phyloP scores from a whole-genome alignment of 345 rosid species.

The Eucalyptus pauciflora region DNA sequence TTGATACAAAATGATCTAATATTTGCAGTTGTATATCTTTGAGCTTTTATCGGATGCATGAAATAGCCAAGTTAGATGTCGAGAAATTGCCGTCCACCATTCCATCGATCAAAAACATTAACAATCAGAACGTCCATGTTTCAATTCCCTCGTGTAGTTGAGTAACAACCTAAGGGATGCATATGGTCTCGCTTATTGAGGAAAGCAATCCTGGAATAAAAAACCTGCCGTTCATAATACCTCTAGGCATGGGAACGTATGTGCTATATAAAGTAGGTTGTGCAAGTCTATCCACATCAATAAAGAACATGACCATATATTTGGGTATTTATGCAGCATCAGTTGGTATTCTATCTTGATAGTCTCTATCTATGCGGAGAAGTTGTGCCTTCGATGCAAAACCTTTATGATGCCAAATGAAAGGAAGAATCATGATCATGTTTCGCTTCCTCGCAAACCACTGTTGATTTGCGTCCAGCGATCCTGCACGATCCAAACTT shows the following conservation, averaged over 20 bases:
- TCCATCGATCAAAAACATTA: not conserved
- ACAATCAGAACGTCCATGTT: not conserved
- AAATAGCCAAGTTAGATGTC: not conserved
- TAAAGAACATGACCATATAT: not conserved
- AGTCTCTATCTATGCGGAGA: not conserved
- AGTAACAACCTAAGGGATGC: not conserved
- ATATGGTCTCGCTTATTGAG: not conserved
- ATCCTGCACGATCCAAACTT: fast-evolving
- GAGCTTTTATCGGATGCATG: not conserved
- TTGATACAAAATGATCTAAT: not conserved
- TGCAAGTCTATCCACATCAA: not conserved
- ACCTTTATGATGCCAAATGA: not conserved
- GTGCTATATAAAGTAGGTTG: not conserved
- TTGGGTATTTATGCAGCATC: not conserved
- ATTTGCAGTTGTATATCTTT: not conserved
- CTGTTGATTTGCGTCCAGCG: not conserved
- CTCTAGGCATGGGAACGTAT: fast-evolving
- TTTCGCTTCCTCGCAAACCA: not conserved
- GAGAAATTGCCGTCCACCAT: not conserved
- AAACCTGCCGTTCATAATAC: not conserved
- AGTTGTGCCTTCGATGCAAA: not conserved
- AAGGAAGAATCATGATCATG: not conserved
- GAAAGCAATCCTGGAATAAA: not conserved
- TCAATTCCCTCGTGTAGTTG: not conserved
- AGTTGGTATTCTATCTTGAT: not conserved